Conservation (phyloP, 129 eudicot genomes). For the Heracleum sosnowskyi region DNA sequence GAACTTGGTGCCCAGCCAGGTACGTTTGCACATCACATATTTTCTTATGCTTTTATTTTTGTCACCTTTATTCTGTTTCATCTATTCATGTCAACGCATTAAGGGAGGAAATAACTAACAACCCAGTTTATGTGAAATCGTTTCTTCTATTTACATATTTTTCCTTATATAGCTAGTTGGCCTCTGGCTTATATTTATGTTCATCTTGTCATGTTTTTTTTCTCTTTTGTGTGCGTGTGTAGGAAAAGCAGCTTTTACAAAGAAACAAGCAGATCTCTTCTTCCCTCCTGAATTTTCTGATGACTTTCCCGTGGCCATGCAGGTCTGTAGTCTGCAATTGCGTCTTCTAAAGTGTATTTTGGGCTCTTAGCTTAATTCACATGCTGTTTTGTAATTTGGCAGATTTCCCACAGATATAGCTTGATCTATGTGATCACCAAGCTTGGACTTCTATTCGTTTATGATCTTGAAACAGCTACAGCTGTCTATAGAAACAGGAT, state of each 20-base stretch:
- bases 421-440: slow-evolving; percentile 81
- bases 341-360: background rate
- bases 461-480: slow-evolving; percentile 90
- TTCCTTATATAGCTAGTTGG: background rate
- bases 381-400: slow-evolving; percentile 17
- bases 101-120: too few species aligned
- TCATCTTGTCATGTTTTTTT: background rate
- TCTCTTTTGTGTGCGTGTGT: background rate
- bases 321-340: slow-evolving; percentile 33
- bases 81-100: background rate
- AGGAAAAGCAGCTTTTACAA: slow-evolving; percentile 85
- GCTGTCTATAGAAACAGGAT: slow-evolving; percentile 92
- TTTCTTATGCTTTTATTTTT: background rate
- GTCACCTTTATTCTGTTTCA: background rate
- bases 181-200: background rate
- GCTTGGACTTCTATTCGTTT: slow-evolving; percentile 89
- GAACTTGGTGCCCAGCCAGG: slow-evolving; percentile 99
- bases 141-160: background rate
- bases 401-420: slow-evolving; percentile 84
- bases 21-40: slow-evolving; percentile 1
- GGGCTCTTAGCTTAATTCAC: background rate
- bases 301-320: slow-evolving; percentile 98
- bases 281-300: slow-evolving; percentile 97
- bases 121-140: background rate
- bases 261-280: slow-evolving; percentile 97